A percentile compares a stretch with the other conserved stretches of the same genome.
Conservation (phyloP, 2,329 filamentous ascomycete genomes). For the Monilinia vaccinii-corymbosi region DNA sequence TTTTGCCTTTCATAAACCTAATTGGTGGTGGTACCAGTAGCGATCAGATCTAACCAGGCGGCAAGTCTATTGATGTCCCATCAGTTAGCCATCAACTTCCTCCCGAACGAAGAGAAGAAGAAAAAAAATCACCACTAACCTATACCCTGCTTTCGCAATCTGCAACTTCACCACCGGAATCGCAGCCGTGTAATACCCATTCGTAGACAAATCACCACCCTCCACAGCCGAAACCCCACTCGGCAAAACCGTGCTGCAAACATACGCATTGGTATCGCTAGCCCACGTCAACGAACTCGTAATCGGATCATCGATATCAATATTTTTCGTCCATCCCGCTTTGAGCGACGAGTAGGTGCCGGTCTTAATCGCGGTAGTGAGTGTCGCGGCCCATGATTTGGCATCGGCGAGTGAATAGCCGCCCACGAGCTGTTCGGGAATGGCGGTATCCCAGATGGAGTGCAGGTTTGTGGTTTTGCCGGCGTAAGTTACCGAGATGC, state of each 20-base stretch:
- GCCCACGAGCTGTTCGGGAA: slow-evolving; percentile 45
- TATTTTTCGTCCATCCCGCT: slow-evolving; percentile 16
- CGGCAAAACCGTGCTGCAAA: slow-evolving; percentile 53
- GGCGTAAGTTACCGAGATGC: slow-evolving; percentile 54
- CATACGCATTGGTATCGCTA: slow-evolving; percentile 50
- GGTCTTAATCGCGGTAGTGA: slow-evolving; percentile 44
- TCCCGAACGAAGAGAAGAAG: not conserved
- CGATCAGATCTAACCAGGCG: slow-evolving; percentile 58
- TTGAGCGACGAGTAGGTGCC: slow-evolving; percentile 41
- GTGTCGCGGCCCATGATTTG: slow-evolving; percentile 45
- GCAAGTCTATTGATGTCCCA: slow-evolving; percentile 36
- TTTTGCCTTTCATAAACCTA: not conserved
- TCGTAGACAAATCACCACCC: slow-evolving; percentile 48
- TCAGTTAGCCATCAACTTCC: not conserved
- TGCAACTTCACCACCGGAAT: slow-evolving; percentile 54
- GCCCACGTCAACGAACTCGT: slow-evolving; percentile 50
- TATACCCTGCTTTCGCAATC: slow-evolving; percentile 59
- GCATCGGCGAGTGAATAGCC: slow-evolving; percentile 42
- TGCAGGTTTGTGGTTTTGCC: slow-evolving; percentile 53
- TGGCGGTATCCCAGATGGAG: slow-evolving; percentile 46
- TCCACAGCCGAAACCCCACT: slow-evolving; percentile 47
- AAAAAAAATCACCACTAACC: slow-evolving; percentile 25
- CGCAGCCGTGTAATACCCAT: slow-evolving; percentile 51
- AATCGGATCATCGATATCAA: slow-evolving; percentile 16
- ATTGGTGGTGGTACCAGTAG: slow-evolving; percentile 23